phyloP scores from a whole-genome alignment of 1,284 basidiomycete species.

The Sutorius eximius region DNA sequence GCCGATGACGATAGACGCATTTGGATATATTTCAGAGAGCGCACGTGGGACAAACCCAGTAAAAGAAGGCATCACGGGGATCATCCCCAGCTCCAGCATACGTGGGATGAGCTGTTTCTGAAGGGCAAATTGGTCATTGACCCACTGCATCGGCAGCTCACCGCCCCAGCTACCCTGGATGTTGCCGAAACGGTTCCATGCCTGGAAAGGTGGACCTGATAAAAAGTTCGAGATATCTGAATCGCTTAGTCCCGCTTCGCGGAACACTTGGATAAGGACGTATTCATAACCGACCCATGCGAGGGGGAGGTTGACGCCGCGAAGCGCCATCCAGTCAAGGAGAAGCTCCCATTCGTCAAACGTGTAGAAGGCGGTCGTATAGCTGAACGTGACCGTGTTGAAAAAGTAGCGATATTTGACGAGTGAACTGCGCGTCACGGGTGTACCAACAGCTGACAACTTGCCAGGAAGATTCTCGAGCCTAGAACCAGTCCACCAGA shows the following conservation, averaged over 20 bases:
- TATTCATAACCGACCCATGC: slow-evolving; percentile 46
- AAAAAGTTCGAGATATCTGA: slow-evolving; percentile 38
- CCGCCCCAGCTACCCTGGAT: slow-evolving; percentile 44
- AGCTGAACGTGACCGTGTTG: slow-evolving; percentile 47
- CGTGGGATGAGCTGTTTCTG: slow-evolving; percentile 41
- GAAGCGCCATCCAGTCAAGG: slow-evolving; percentile 47
- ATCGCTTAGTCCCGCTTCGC: slow-evolving; percentile 40
- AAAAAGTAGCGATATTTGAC: slow-evolving; percentile 44
- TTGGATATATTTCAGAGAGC: slow-evolving; percentile 36
- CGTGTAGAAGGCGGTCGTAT: slow-evolving; percentile 43
- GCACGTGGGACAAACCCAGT: slow-evolving; percentile 44
- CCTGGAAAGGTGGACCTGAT: slow-evolving; percentile 45
- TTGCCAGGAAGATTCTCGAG: slow-evolving; percentile 32
- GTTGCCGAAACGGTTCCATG: slow-evolving; percentile 47
- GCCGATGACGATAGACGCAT: slow-evolving; percentile 40
- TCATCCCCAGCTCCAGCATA: slow-evolving; percentile 48
- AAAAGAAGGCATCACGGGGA: slow-evolving; percentile 44
- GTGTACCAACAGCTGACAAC: slow-evolving; percentile 35
- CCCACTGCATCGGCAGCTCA: slow-evolving; percentile 38
- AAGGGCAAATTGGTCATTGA: slow-evolving; percentile 41
- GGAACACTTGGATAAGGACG: slow-evolving; percentile 39
- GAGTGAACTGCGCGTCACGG: slow-evolving; percentile 36
- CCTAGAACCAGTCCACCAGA: slow-evolving; percentile 46
- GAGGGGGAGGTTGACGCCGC: slow-evolving; percentile 45
- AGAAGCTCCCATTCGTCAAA: slow-evolving; percentile 45